These are phyloP conservation scores for Naumovozyma dairenensis DNA, from an alignment of 805 yeast genomes.

Conservation along the genomic window DNA sequence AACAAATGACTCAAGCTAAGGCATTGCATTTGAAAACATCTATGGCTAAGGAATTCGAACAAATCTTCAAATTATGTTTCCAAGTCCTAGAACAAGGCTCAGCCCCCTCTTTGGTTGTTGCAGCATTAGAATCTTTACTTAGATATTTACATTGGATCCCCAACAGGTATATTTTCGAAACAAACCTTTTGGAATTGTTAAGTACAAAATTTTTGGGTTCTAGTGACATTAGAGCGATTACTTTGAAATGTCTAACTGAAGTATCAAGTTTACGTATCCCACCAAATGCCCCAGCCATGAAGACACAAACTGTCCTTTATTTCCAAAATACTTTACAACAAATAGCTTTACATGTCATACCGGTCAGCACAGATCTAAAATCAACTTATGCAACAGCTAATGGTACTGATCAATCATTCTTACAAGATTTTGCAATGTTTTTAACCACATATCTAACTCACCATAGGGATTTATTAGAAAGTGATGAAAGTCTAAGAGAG, in stretches of 20 bases:
- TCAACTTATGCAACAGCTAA: conserved; percentile 64
- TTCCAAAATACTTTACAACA: conserved; percentile 68
- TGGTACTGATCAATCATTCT: conserved; percentile 81
- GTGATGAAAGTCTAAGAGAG: conserved; percentile 42
- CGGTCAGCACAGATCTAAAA: conserved; percentile 61
- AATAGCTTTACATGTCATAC: conserved; percentile 53
- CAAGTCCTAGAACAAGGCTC: conserved; percentile 85
- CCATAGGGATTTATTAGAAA: conserved; percentile 59
- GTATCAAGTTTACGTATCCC: conserved; percentile 61
- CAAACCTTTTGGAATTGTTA: conserved; percentile 63
- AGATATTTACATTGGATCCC: conserved; percentile 95
- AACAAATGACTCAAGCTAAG: conserved; percentile 94
- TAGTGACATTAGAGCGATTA: conserved; percentile 67
- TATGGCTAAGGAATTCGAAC: conserved; percentile 84
- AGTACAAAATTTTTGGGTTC: conserved; percentile 69
- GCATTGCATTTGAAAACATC: conserved; percentile 71
- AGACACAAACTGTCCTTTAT: conserved; percentile 48
- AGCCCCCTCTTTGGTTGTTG: conserved; percentile 71
- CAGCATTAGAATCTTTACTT: conserved; percentile 74
- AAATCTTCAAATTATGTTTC: conserved; percentile 84
- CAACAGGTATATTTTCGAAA: conserved; percentile 77
- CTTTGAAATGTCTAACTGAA: conserved; percentile 90
- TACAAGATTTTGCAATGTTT: conserved; percentile 92
- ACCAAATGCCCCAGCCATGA: conserved; percentile 34
- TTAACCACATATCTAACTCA: conserved; percentile 72